phyloP scores from a whole-genome alignment of 2,329 filamentous ascomycete species.

The Paraphoma sp. region DNA sequence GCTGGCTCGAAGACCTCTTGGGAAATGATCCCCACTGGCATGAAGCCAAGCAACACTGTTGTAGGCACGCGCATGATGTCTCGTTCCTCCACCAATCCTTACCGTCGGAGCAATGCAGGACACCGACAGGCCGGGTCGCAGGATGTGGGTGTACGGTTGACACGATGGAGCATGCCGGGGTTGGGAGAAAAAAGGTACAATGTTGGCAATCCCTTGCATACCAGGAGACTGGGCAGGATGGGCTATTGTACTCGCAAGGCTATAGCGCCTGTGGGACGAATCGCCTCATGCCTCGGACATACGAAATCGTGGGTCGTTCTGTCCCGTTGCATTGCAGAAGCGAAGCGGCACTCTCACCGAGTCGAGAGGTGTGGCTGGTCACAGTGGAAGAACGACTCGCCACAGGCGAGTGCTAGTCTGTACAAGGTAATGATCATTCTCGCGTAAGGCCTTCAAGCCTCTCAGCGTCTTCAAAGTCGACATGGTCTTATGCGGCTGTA shows the following conservation, averaged over 20 bases:
- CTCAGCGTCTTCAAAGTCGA: background rate
- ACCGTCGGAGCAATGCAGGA: background rate
- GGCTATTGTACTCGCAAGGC: background rate
- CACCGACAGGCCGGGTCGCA: background rate
- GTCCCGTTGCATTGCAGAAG: background rate
- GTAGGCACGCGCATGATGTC: background rate
- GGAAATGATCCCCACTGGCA: background rate
- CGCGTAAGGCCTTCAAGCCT: background rate
- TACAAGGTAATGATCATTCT: background rate
- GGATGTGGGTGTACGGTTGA: background rate
- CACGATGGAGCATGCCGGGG: background rate
- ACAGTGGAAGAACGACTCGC: background rate
- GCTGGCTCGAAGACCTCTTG: slow-evolving; percentile 19
- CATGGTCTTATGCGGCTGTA: background rate
- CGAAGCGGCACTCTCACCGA: background rate
- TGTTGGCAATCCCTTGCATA: background rate
- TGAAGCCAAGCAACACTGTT: background rate
- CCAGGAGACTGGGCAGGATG: background rate
- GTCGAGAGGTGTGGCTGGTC: slow-evolving; percentile 1
- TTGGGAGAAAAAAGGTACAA: background rate
- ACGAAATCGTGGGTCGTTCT: background rate
- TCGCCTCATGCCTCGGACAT: background rate
- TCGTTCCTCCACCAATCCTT: background rate
- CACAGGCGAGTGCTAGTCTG: background rate
- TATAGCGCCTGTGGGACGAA: background rate